Percentiles rank a stretch among this genome's conserved stretches.
Conservation (phyloP, 1,284 basidiomycete genomes). For the Anthracocystis panici-leucophaei region DNA sequence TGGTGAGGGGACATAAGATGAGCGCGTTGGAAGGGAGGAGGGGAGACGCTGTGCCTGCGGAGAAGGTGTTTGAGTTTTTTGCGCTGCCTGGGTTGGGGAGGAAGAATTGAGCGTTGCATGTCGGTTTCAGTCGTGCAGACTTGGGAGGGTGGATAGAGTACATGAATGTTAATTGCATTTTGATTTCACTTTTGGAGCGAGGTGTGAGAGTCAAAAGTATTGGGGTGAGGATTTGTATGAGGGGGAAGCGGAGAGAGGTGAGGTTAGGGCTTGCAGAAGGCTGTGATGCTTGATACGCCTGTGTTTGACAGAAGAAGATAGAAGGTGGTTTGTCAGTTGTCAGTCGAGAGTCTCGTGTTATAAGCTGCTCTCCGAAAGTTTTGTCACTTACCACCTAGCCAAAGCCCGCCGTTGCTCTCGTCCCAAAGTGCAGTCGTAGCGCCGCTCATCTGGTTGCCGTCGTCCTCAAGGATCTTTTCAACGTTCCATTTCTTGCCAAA, state of each 20-base stretch:
- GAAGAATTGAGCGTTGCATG: neutral
- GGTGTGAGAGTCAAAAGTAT: too few species aligned
- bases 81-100: slow-evolving; percentile 2
- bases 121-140: neutral
- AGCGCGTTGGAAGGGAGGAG: slow-evolving; percentile 73
- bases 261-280: slow-evolving; percentile 29
- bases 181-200: neutral
- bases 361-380: neutral
- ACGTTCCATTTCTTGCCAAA: slow-evolving; percentile 62
- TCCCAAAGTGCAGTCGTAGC: slow-evolving; percentile 51
- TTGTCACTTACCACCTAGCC: slow-evolving; percentile 29
- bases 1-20: slow-evolving; percentile 77
- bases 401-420: slow-evolving; percentile 14
- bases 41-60: slow-evolving; percentile 79
- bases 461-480: slow-evolving; percentile 56
- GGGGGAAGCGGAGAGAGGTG: neutral
- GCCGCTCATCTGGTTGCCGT: slow-evolving; percentile 31
- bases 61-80: slow-evolving; percentile 75
- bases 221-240: too few species aligned
- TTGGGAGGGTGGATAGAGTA: neutral
- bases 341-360: neutral
- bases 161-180: neutral
- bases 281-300: slow-evolving; percentile 27
- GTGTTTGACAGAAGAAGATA: neutral
- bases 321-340: neutral